phyloP scores from a whole-genome alignment of 768 basidiomycete genomes.

The Calocybe indica region DNA sequence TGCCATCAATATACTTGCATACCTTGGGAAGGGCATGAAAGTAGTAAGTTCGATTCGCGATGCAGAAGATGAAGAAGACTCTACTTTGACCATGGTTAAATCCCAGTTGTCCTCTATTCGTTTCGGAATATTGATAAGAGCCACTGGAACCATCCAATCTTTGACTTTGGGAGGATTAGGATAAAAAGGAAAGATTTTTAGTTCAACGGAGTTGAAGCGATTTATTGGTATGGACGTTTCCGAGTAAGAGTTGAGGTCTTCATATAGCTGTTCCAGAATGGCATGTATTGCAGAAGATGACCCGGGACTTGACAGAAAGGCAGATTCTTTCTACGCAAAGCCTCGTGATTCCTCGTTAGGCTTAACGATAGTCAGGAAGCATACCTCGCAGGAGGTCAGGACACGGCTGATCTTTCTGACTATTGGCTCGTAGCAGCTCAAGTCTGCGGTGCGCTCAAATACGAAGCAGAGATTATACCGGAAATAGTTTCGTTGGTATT shows the following conservation, averaged over 20 bases:
- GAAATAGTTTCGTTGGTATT: conserved; percentile 84
- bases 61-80: background rate
- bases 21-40: conserved; percentile 39
- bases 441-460: conserved; percentile 84
- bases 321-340: conserved; percentile 69
- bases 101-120: conserved; percentile 94
- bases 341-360: background rate
- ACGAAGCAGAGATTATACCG: conserved; percentile 96
- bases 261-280: conserved; percentile 93
- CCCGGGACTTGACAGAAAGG: conserved; percentile 72
- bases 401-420: conserved; percentile 94
- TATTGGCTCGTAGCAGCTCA: conserved; percentile 94
- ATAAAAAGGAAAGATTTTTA: conserved; percentile 96
- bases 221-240: conserved; percentile 93
- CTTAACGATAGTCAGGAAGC: conserved; percentile 14
- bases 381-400: conserved; percentile 81
- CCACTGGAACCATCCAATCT: conserved; percentile 94
- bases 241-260: conserved; percentile 95
- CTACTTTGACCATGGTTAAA: conserved; percentile 83
- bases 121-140: conserved; percentile 77
- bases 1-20: conserved; percentile 80
- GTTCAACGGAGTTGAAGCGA: conserved; percentile 88
- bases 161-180: conserved; percentile 87
- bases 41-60: background rate
- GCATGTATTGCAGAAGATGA: conserved; percentile 66